Evolutionary conservation across 805 yeast genomes (phyloP).

Genomic region (Candida manassasensis): DNA sequence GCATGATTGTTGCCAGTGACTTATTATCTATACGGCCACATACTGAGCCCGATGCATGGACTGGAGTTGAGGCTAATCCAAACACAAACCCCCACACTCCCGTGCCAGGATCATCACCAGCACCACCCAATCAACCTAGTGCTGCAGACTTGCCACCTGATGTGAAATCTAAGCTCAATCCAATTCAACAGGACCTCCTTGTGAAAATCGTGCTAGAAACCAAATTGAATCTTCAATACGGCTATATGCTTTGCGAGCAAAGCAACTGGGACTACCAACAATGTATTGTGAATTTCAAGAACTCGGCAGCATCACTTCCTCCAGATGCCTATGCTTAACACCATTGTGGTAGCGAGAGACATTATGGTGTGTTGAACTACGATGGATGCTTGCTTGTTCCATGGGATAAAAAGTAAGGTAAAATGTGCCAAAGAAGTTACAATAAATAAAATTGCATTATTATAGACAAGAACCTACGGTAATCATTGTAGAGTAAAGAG

Average conservation of each 20-base stretch:
- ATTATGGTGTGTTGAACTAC: too few relatives aligned
- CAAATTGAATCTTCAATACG: slow-evolving; percentile 70
- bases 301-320: slow-evolving; percentile 50
- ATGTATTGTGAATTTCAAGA: slow-evolving; percentile 67
- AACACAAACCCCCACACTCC: slow-evolving; percentile 3
- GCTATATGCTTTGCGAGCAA: slow-evolving; percentile 79
- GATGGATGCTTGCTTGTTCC: too few relatives aligned
- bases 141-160: slow-evolving; percentile 52
- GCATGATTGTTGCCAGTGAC: slow-evolving; percentile 84
- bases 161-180: slow-evolving; percentile 44
- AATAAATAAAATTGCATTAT: too few relatives aligned
- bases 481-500: too few relatives aligned
- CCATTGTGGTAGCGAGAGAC: too few relatives aligned
- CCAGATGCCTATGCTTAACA: slow-evolving; percentile 31
- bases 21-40: slow-evolving; percentile 62
- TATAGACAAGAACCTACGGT: too few relatives aligned
- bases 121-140: slow-evolving; percentile 14
- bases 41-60: slow-evolving; percentile 57
- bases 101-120: slow-evolving; percentile 13
- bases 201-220: slow-evolving; percentile 67
- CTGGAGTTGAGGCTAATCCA: slow-evolving; percentile 9
- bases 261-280: slow-evolving; percentile 75
- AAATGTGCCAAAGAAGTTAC: too few relatives aligned
- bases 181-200: slow-evolving; percentile 59
- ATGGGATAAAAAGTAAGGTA: too few relatives aligned